Evolutionary conservation across 345 rosid species (phyloP).

Genomic region (Salix brachista): DNA sequence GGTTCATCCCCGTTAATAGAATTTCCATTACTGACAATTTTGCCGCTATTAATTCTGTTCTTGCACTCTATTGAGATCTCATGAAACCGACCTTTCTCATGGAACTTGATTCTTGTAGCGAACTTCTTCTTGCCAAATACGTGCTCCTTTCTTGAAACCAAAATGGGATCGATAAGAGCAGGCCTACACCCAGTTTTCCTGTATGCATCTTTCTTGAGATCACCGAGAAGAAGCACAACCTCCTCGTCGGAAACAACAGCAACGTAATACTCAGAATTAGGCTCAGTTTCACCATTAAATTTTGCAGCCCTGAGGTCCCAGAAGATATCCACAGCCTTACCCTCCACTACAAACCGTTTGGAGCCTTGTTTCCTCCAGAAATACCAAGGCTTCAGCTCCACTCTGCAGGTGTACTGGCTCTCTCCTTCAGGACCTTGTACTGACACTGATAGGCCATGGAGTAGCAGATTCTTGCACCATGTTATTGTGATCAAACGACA

Average conservation of each 20-base stretch:
- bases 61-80: constrained; percentile 65
- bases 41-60: constrained; percentile 14
- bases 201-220: constrained; percentile 70
- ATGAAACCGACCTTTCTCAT: constrained; percentile 45
- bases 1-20: constrained; percentile 37
- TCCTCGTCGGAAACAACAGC: constrained; percentile 79
- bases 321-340: constrained; percentile 48
- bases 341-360: constrained; percentile 45
- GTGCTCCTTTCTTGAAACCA: constrained; percentile 66
- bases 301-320: constrained; percentile 68
- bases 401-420: constrained; percentile 47
- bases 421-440: constrained; percentile 47
- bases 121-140: constrained; percentile 63
- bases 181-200: constrained; percentile 64
- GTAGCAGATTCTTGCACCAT: constrained; percentile 64
- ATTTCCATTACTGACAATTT: constrained; percentile 6
- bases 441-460: constrained; percentile 55
- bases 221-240: constrained; percentile 74
- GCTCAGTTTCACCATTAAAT: constrained; percentile 68
- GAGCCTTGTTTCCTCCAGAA: constrained; percentile 77
- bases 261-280: constrained; percentile 60
- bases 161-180: constrained; percentile 54
- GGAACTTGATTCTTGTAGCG: constrained; percentile 44
- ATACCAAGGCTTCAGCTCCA: constrained; percentile 74
- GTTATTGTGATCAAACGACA: constrained; percentile 55